These are phyloP conservation scores for Tylopilus sp. DNA, from an alignment of 768 basidiomycete species.

Conservation along the genomic window DNA sequence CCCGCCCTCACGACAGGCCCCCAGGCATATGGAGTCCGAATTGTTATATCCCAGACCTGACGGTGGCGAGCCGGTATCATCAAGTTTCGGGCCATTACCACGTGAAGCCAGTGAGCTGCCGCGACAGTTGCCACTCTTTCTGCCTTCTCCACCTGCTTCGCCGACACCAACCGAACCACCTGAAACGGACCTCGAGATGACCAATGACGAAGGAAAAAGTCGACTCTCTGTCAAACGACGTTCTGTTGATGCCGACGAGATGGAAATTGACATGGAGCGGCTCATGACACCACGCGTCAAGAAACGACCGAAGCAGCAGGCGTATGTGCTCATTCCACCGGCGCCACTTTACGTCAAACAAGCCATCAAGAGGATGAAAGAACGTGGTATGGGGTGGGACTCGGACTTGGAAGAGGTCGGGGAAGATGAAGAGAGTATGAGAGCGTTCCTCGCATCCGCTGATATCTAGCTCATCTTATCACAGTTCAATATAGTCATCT, in stretches of 20 bases:
- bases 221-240: constrained; percentile 21
- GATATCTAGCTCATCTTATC: constrained; percentile 27
- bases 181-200: constrained; percentile 20
- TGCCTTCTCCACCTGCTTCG: constrained; percentile 44
- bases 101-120: constrained; percentile 10
- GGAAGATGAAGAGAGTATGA: constrained; percentile 31
- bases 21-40: constrained; percentile 10
- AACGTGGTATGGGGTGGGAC: constrained; percentile 10
- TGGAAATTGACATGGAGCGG: constrained; percentile 3
- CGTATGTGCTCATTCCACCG: constrained; percentile 30
- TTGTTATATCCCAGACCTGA: constrained; percentile 4
- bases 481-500: constrained; percentile 38
- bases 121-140: constrained; percentile 41
- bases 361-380: constrained; percentile 19
- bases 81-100: constrained; percentile 8
- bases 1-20: constrained; percentile 9
- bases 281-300: constrained; percentile 3
- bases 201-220: constrained; percentile 3
- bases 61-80: not conserved
- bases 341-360: constrained; percentile 22
- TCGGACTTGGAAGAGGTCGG: constrained; percentile 15
- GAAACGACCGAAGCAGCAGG: constrained; percentile 25
- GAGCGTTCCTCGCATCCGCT: constrained; percentile 20
- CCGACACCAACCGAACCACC: constrained; percentile 23
- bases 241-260: constrained; percentile 12